Evolutionary conservation across 192 early-diverging fungal species (phyloP), one percentile per base, ranked within the genome.

Genomic region (Dissophora ornata): DNA sequence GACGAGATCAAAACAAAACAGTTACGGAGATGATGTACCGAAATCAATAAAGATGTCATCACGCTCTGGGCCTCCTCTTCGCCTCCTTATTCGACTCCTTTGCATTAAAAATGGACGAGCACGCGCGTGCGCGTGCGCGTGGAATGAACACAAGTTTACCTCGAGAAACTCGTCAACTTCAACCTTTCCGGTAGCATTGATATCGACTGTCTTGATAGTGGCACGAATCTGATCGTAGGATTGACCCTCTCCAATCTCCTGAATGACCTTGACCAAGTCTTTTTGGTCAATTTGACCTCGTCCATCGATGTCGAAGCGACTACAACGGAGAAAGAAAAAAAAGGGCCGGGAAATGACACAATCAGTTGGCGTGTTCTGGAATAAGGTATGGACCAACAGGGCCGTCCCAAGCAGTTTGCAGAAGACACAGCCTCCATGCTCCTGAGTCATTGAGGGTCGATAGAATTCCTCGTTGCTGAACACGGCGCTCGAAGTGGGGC

Each of bases 151-250:
- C 24, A 30, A 42, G 19, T 73, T 81, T 85, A 88, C 90, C 80
- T 92, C 92, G 21, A 92, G 83, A 82, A 92, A 92, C 66, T 94
- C 92, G 68, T 94, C 92, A 13, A 90, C 80, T 66, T 92, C 91
- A 48, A 92, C 86, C 69, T 89, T 87, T 40, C 88, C 87, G 10
- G 88, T 84, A 13, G 88, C 82, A 68, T 86, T 90, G 54, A 87
- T 86, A 29, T 85, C 83, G 26, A 94, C 86, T 67, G 87, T 81
- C 71, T 91, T 90, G 40, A 92, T 77, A 24, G 87, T 88, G 11
- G 79, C 78, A 34, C 90, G 88, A 47, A 94, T 89, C 48, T 92
- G 88, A 66, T 94, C 92, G 67, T 94, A 94, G 60, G 84, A 81
- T 57, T 86, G 79, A 61, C 87, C 86, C 16, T 88, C 84, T 21